Base-by-base conservation (phyloP, 164 flowering plant species). In the Dillenia suffruticosa region DNA sequence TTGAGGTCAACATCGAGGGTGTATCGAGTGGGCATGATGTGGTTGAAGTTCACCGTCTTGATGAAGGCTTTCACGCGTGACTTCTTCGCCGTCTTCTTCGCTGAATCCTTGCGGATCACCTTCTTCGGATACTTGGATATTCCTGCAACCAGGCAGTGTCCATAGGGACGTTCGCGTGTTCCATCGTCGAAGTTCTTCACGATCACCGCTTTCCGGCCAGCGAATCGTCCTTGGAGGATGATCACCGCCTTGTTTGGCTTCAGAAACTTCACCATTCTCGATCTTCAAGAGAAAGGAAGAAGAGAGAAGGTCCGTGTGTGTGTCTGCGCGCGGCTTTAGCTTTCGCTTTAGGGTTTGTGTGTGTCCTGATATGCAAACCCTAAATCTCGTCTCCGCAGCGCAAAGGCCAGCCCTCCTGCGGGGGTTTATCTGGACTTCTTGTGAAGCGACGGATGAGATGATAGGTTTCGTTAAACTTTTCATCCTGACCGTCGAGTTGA, bases 131-230 rank as follows among this genome's bases (percentile, higher is more conserved):
- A 81, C 74, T 81, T 81, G 57, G 66, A 40, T 12, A 81, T 53
- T 24, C 85, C 85, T 1, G 82, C 85, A 12, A 81, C 81, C 40
- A 81, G 53, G 64, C 85, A 81, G 67, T 81, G 85, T 13, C 85
- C 81, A 62, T 81, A 81, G 15, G 79, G 66, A 0, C 82, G 72
- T 19, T 81, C 86, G 48, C 86, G 73, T 22, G 83, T 77, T 43
- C 86, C 86, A 1, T 82, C 82, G 67, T 82, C 86, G 66, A 77
- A 79, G n/a, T 64, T n/a, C 10, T 55, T 56, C 2, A 79, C 64
- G 76, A 82, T 82, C 56, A 75, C 80, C 10, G 82, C 83, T 71
- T 82, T 82, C 49, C 78, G 76, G 1, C 86, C 86, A 52, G 86
- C 83, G 55, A 56, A 76, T 7, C 83, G 77, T 1, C 86, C 86